phyloP scores from a whole-genome alignment of 1,139 yeast genomes.

The Sugiyamaella grinbergsii region DNA sequence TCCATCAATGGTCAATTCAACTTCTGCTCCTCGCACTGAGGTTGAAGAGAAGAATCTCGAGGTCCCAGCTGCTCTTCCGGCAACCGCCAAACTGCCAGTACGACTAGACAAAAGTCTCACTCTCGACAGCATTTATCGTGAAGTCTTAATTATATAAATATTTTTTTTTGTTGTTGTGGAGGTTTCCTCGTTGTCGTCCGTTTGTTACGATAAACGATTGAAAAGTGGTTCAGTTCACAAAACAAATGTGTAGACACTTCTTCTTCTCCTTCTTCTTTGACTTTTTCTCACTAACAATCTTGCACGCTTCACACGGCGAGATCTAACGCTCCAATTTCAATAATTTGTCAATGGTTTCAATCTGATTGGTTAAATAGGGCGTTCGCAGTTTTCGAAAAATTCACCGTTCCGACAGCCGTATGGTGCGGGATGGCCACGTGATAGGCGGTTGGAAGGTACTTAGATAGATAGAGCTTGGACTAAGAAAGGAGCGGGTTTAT shows the following conservation, averaged over 20 bases:
- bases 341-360: conserved; percentile 17
- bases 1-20: conserved; percentile 78
- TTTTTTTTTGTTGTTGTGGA: neutral
- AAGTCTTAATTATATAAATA: neutral
- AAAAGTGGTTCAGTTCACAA: neutral
- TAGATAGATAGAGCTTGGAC: no score
- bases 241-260: no score
- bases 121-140: conserved; percentile 12
- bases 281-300: conserved; percentile 7
- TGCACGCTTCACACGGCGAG: conserved; percentile 5
- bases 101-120: conserved; percentile 15
- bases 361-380: conserved; percentile 13
- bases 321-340: conserved; percentile 11
- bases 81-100: neutral
- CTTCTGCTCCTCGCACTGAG: conserved; percentile 46
- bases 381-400: neutral
- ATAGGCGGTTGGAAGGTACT: neutral
- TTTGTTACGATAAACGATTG: neutral
- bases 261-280: neutral
- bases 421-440: conserved; percentile 4
- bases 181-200: neutral
- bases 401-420: conserved; percentile 2
- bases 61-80: neutral
- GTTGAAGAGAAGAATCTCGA: conserved; percentile 13
- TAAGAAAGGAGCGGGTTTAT: no score